Percentiles rank a stretch among this genome's conserved stretches.
Evolutionary conservation across 2,329 filamentous ascomycete genomes (phyloP).

Genomic region (Exserohilum turcica): DNA sequence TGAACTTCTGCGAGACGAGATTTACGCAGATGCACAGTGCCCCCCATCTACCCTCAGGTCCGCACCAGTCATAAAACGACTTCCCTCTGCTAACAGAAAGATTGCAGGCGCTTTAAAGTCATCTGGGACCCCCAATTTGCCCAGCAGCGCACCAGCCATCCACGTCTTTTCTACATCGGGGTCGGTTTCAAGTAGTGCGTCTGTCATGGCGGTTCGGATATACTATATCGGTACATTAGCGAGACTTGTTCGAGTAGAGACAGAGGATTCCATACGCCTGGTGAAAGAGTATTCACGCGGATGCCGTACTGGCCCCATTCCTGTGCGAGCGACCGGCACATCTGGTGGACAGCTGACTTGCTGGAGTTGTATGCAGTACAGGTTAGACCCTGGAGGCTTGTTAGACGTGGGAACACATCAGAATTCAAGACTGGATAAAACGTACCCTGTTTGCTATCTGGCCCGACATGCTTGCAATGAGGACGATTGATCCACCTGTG

Average conservation of each 20-base stretch:
- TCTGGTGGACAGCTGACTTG: conserved; percentile 20
- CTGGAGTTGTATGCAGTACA: conserved; percentile 21
- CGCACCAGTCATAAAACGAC: conserved; percentile 72
- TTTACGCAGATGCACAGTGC: conserved; percentile 56
- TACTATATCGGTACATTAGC: conserved; percentile 19
- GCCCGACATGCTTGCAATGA: conserved; percentile 53
- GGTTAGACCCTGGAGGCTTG: conserved; percentile 11
- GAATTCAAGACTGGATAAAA: neutral
- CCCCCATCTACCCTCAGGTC: conserved; percentile 75
- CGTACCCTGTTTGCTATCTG: conserved; percentile 20
- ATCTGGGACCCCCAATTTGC: conserved; percentile 59
- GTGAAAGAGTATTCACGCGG: conserved; percentile 41
- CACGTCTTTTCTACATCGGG: conserved; percentile 59
- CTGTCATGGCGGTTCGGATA: conserved; percentile 46
- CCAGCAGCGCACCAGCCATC: conserved; percentile 61
- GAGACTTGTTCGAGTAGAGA: neutral
- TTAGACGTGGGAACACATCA: neutral
- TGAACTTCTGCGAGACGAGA: neutral
- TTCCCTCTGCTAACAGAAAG: conserved; percentile 70
- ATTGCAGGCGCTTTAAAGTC: conserved; percentile 69
- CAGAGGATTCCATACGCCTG: conserved; percentile 19
- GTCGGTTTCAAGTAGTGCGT: conserved; percentile 46
- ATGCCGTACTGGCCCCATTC: conserved; percentile 33
- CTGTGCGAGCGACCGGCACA: conserved; percentile 21
- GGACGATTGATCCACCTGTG: conserved; percentile 64